Evolutionary conservation across 345 rosid genomes (phyloP).

Genomic region (Excoecaria cochinchinensis): DNA sequence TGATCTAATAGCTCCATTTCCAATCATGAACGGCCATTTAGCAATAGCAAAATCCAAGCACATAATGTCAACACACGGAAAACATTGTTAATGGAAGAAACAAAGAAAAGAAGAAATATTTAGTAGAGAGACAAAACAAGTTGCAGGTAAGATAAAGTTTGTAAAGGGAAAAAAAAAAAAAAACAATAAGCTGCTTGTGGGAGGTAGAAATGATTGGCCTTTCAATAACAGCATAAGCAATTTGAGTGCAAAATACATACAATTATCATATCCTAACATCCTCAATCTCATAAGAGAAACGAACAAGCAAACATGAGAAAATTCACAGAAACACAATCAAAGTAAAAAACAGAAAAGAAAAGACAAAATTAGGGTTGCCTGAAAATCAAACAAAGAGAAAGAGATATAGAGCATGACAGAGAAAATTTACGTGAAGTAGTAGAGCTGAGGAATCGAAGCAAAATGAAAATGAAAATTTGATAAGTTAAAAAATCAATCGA

Average conservation of each 20-base stretch:
- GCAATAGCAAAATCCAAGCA: not conserved
- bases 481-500: not conserved
- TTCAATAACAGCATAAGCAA: not conserved
- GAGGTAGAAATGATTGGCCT: not conserved
- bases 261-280: not conserved
- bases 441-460: not conserved
- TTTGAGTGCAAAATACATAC: not conserved
- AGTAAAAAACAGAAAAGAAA: not conserved
- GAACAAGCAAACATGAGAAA: not conserved
- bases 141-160: not conserved
- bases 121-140: no score
- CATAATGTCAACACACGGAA: not conserved
- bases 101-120: not conserved
- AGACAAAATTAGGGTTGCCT: conserved; percentile 2
- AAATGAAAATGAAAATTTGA: not conserved
- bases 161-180: not conserved
- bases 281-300: not conserved
- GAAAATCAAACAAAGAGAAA: not conserved
- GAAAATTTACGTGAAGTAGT: not conserved
- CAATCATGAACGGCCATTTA: not conserved
- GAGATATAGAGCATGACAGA: not conserved
- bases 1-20: not conserved
- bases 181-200: not conserved
- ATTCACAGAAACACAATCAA: not conserved
- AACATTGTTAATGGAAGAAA: not conserved